phyloP scores from a whole-genome alignment of 116 monocot species.

The Cymodocea nodosa region DNA sequence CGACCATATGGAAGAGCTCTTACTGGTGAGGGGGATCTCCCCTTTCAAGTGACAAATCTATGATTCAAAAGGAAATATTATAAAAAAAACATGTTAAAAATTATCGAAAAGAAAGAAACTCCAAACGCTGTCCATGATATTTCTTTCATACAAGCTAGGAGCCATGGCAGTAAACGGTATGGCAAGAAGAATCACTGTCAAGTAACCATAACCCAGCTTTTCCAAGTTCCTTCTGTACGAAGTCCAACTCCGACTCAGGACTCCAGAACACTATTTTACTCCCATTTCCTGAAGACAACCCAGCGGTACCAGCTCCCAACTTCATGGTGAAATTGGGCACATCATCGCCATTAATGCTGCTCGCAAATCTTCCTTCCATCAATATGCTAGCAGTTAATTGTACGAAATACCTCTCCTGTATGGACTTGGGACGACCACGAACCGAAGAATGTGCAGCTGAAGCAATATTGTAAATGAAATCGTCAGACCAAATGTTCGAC shows the following conservation, averaged over 20 bases:
- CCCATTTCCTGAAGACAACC: conserved; percentile 3
- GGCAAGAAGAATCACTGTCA: conserved; percentile 73
- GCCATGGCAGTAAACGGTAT: conserved; percentile 65
- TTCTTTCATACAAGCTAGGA: too few species aligned
- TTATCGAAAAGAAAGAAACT: too few species aligned
- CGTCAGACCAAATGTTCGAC: conserved; percentile 31
- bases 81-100: too few species aligned
- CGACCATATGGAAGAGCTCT: too few species aligned
- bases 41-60: too few species aligned
- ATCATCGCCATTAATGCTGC: conserved; percentile 29
- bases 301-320: conserved; percentile 11
- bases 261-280: conserved; percentile 49
- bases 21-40: too few species aligned
- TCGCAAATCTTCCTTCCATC: conserved; percentile 8
- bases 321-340: conserved; percentile 16
- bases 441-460: conserved; percentile 11
- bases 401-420: conserved; percentile 24
- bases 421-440: neutral
- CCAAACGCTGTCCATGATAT: neutral
- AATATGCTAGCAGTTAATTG: conserved; percentile 28
- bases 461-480: conserved; percentile 32
- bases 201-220: conserved; percentile 61
- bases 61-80: too few species aligned
- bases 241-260: conserved; percentile 7
- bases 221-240: conserved; percentile 30